A percentile compares a stretch with the other conserved stretches of the same genome.
These are phyloP conservation scores for Serendipita sp. DNA, from an alignment of 768 basidiomycete genomes.

Conservation along the genomic window DNA sequence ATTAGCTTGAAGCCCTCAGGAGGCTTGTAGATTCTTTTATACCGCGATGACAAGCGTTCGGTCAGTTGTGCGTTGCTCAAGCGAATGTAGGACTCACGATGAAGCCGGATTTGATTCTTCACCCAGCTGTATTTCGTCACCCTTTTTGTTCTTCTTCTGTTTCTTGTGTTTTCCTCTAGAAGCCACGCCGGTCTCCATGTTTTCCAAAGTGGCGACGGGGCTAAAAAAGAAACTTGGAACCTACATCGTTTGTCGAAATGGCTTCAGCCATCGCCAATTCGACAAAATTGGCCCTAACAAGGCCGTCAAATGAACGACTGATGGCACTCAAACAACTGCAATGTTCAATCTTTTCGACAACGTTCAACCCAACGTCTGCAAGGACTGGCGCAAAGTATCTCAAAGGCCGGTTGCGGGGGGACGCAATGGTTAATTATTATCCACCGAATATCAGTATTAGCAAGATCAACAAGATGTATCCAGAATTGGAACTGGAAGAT, in stretches of 20 bases:
- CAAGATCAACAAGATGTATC: conserved; percentile 35
- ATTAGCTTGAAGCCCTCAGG: conserved; percentile 36
- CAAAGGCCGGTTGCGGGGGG: conserved; percentile 63
- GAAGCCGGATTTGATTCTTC: not conserved
- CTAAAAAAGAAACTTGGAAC: not conserved
- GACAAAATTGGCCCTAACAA: not conserved
- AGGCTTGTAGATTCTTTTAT: conserved; percentile 38
- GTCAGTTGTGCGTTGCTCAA: not conserved
- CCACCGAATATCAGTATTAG: conserved; percentile 32
- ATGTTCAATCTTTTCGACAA: conserved; percentile 67
- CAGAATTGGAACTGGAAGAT: conserved; percentile 45
- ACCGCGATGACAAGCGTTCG: not conserved
- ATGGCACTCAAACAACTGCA: conserved; percentile 46
- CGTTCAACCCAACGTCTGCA: conserved; percentile 66
- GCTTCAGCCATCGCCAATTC: not conserved
- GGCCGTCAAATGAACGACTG: conserved; percentile 24
- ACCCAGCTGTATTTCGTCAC: not conserved
- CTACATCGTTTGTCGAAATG: not conserved
- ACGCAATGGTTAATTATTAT: conserved; percentile 77
- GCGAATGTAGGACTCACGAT: not conserved
- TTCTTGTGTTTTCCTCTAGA: not conserved
- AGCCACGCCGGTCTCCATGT: not conserved
- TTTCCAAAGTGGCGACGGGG: not conserved
- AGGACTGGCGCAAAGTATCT: conserved; percentile 92
- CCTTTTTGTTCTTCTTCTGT: not conserved